A percentile compares a stretch with the other conserved stretches of the same genome.
phyloP scores from a whole-genome alignment of 495 filamentous ascomycete species.

The Xylaria venustula region DNA sequence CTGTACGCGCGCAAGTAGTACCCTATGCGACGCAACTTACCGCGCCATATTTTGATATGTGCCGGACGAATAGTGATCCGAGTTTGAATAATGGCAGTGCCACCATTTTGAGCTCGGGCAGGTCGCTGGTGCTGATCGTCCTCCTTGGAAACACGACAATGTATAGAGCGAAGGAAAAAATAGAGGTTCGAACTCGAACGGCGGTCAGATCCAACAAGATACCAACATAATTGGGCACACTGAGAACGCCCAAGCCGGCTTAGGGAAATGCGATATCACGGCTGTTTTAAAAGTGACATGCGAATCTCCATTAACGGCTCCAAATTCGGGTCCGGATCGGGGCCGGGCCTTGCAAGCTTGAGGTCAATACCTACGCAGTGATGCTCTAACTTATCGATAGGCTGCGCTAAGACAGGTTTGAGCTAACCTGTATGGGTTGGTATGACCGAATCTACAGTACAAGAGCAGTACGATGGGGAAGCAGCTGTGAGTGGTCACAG shows the following conservation, averaged over 20 bases:
- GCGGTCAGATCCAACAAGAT: too few species aligned
- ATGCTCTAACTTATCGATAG: too few species aligned
- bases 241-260: neutral
- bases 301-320: neutral
- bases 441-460: too few species aligned
- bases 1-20: neutral
- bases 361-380: neutral
- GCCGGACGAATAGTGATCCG: conserved; percentile 47
- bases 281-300: neutral
- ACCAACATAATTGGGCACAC: neutral
- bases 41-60: conserved; percentile 62
- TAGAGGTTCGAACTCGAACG: neutral
- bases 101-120: conserved; percentile 42
- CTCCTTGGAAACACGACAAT: neutral
- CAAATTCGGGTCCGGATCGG: neutral
- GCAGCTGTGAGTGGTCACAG: neutral
- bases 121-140: neutral
- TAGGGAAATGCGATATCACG: neutral
- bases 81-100: conserved; percentile 49
- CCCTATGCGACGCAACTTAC: conserved; percentile 33
- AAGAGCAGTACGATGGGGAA: neutral
- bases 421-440: too few species aligned
- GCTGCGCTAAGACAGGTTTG: too few species aligned
- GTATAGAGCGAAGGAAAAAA: neutral
- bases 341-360: neutral